Conservation (phyloP, 2,329 filamentous ascomycete genomes). For the Monosporascus sp. region DNA sequence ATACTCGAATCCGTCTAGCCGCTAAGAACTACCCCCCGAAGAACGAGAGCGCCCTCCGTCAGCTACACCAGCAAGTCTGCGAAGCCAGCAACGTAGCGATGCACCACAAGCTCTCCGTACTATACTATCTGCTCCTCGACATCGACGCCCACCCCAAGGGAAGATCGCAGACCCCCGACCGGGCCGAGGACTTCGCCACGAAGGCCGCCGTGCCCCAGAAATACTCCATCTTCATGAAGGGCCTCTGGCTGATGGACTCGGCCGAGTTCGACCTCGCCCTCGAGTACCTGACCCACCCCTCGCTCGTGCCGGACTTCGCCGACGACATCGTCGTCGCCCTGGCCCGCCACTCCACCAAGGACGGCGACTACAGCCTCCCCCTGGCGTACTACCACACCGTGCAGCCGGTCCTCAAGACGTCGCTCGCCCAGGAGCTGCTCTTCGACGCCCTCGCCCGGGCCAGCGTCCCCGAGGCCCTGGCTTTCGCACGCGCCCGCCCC, state of each 20-base stretch:
- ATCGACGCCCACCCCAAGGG: slow-evolving; percentile 43
- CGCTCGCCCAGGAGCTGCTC: slow-evolving; percentile 58
- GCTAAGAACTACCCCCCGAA: slow-evolving; percentile 70
- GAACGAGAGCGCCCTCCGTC: slow-evolving; percentile 60
- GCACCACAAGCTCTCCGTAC: slow-evolving; percentile 75
- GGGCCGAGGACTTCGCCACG: slow-evolving; percentile 51
- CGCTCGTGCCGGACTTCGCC: slow-evolving; percentile 72
- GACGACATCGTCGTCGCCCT: slow-evolving; percentile 74
- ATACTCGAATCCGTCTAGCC: slow-evolving; percentile 19
- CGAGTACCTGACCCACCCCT: slow-evolving; percentile 73
- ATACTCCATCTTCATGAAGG: slow-evolving; percentile 76
- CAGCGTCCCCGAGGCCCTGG: slow-evolving; percentile 67
- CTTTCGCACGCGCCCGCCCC: slow-evolving; percentile 63
- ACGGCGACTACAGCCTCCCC: slow-evolving; percentile 58
- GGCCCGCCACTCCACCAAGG: slow-evolving; percentile 52
- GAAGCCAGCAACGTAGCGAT: slow-evolving; percentile 54
- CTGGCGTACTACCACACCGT: slow-evolving; percentile 76
- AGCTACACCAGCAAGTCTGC: slow-evolving; percentile 66
- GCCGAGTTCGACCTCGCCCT: slow-evolving; percentile 65
- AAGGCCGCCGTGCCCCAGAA: slow-evolving; percentile 64
- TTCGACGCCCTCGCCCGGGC: slow-evolving; percentile 64
- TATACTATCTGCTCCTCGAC: slow-evolving; percentile 81
- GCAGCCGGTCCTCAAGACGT: slow-evolving; percentile 63
- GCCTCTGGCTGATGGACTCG: slow-evolving; percentile 75
- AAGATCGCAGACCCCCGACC: slow-evolving; percentile 26